Evolutionary conservation across 208 protist genomes (phyloP).

Genomic region (Porcisia deanei): DNA sequence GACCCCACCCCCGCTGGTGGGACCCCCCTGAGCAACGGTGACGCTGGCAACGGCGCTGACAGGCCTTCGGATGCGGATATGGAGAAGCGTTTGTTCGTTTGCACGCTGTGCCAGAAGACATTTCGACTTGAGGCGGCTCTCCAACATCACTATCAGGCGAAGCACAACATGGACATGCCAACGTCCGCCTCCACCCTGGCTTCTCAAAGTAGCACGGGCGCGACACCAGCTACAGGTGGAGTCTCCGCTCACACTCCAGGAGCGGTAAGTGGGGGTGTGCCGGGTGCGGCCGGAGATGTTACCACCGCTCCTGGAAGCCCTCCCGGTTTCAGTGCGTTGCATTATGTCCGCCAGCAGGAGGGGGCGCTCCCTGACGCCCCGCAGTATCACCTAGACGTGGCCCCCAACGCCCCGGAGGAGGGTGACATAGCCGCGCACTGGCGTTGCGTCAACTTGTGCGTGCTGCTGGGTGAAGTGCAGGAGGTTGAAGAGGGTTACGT

Average conservation of each 20-base stretch:
- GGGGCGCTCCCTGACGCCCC: slow-evolving; percentile 57
- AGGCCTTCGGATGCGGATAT: slow-evolving; percentile 32
- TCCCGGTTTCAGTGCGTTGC: slow-evolving; percentile 9
- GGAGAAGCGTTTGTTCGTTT: slow-evolving; percentile 69
- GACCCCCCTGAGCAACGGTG: slow-evolving; percentile 9
- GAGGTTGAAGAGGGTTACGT: slow-evolving; percentile 87
- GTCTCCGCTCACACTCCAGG: neutral
- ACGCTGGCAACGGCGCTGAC: neutral
- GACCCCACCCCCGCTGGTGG: neutral
- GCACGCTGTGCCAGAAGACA: slow-evolving; percentile 87
- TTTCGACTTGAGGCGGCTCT: slow-evolving; percentile 89
- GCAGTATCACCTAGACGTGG: slow-evolving; percentile 86
- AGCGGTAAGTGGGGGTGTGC: neutral
- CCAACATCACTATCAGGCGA: slow-evolving; percentile 89
- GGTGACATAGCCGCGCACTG: slow-evolving; percentile 81
- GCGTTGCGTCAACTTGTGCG: slow-evolving; percentile 84
- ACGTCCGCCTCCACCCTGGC: neutral
- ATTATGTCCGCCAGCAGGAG: slow-evolving; percentile 72
- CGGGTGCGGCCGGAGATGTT: neutral
- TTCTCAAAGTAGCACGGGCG: neutral
- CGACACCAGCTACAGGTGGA: neutral
- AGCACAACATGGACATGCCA: slow-evolving; percentile 90
- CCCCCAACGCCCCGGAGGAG: slow-evolving; percentile 86
- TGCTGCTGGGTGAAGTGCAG: slow-evolving; percentile 75
- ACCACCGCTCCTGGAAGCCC: neutral